Evolutionary conservation across 2,329 filamentous ascomycete species (phyloP), one percentile per base, ranked within the genome.

Genomic region (Trichoderma sp.): DNA sequence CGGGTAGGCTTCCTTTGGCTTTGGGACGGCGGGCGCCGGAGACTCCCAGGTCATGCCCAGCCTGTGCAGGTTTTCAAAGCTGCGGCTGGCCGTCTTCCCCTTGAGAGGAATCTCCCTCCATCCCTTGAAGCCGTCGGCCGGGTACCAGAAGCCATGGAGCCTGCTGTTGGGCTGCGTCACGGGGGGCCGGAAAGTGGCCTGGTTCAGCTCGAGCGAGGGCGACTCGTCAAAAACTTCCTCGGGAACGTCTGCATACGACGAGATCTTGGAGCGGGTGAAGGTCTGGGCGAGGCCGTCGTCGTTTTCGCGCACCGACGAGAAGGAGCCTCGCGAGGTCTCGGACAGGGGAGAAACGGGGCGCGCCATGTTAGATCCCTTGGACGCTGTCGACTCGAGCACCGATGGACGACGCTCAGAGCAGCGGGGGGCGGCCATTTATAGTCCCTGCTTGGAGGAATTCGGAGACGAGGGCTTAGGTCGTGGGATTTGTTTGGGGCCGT

Each of bases 21-120:
- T 77, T 67, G 74, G 72, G 15, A 63, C 59, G 67, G 74, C 71
- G 30, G 73, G 67, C 15, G 76, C 70, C 21, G 79, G 76, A 57
- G 78, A 75, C 65, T 81, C 82, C 83, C 84, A 88, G 54, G 82
- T 80, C 74, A 85, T 80, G 66, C 79, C 80, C 71, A 88, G 72
- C 67, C 80, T 80, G 70, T 83, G 82, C 69, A 88, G 77, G 72
- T 88, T 85, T 47, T 85, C 82, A 73, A 79, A 86, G 78, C 86
- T 88, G 74, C 81, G 83, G 76, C 85, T 88, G 50, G 84, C 84
- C 70, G 80, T 78, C 74, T 82, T 86, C 62, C 85, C 85, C 74
- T 80, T 82, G 67, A 88, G 80, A 64, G 81, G 81, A 72, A 88
- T 88, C 71, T 83, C 80, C 78, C 86, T 88, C 86, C 86, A 88